Evolutionary conservation across 2,329 filamentous ascomycete species (phyloP).

Genomic region (Aspergillus aculeatus): DNA sequence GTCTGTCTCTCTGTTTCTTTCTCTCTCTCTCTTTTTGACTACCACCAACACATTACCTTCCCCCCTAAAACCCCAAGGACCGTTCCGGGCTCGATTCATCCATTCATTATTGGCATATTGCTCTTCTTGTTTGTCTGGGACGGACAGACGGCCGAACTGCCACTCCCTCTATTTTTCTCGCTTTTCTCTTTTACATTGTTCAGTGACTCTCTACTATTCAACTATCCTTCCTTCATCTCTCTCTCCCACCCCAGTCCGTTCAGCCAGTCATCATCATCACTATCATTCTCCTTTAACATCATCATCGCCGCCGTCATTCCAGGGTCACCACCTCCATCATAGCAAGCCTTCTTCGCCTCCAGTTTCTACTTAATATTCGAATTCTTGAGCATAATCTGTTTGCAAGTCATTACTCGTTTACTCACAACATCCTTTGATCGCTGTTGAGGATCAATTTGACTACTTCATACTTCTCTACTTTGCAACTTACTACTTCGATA

Average conservation of each 20-base stretch:
- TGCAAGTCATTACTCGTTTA: neutral
- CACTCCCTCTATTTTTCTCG: neutral
- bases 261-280: neutral
- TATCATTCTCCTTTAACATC: neutral
- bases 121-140: neutral
- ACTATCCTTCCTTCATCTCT: neutral
- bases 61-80: conserved; percentile 11
- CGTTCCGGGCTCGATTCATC: conserved; percentile 13
- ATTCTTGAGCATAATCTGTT: neutral
- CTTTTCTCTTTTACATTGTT: neutral
- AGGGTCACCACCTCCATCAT: neutral
- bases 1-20: neutral
- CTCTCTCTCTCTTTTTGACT: neutral
- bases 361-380: neutral
- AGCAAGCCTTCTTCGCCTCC: neutral
- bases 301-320: neutral
- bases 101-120: neutral
- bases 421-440: neutral
- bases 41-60: neutral
- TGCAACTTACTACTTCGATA: neutral
- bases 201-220: neutral
- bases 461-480: neutral
- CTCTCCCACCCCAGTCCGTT: neutral
- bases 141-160: neutral
- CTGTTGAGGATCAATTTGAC: neutral